Evolutionary conservation across 768 basidiomycete genomes (phyloP).

Genomic region (Russula dissimulans): DNA sequence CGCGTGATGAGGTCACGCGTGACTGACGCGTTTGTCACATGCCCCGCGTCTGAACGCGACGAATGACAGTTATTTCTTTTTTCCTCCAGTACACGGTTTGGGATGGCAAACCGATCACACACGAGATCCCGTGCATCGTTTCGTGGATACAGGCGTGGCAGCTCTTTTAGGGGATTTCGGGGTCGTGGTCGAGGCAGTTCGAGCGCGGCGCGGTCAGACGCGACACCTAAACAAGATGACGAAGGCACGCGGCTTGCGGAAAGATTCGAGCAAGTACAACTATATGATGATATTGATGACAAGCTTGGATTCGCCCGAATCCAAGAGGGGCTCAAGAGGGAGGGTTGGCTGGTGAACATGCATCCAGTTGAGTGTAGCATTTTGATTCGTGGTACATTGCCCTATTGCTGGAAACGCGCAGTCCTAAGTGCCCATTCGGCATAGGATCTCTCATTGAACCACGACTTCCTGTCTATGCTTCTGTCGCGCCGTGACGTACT

Average conservation of each 20-base stretch:
- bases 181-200: slow-evolving; percentile 38
- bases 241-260: slow-evolving; percentile 85
- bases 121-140: slow-evolving; percentile 27
- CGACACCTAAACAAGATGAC: slow-evolving; percentile 64
- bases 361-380: slow-evolving; percentile 62
- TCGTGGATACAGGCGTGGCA: slow-evolving; percentile 33
- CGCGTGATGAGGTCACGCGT: neutral
- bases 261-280: slow-evolving; percentile 67
- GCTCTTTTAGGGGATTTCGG: slow-evolving; percentile 37
- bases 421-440: neutral
- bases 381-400: neutral
- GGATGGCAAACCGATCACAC: slow-evolving; percentile 16
- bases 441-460: neutral
- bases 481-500: neutral
- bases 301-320: slow-evolving; percentile 80
- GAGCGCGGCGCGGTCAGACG: slow-evolving; percentile 32
- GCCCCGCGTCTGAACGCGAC: neutral
- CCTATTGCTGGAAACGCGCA: neutral
- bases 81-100: neutral
- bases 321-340: slow-evolving; percentile 65
- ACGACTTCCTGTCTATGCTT: neutral
- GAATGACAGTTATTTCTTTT: neutral
- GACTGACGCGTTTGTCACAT: slow-evolving; percentile 14
- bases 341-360: slow-evolving; percentile 98
- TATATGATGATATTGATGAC: slow-evolving; percentile 86